Percentiles rank a stretch among this genome's conserved stretches.
Evolutionary conservation across 2,329 filamentous ascomycete species (phyloP).

Genomic region (Boeremia lycopersici): DNA sequence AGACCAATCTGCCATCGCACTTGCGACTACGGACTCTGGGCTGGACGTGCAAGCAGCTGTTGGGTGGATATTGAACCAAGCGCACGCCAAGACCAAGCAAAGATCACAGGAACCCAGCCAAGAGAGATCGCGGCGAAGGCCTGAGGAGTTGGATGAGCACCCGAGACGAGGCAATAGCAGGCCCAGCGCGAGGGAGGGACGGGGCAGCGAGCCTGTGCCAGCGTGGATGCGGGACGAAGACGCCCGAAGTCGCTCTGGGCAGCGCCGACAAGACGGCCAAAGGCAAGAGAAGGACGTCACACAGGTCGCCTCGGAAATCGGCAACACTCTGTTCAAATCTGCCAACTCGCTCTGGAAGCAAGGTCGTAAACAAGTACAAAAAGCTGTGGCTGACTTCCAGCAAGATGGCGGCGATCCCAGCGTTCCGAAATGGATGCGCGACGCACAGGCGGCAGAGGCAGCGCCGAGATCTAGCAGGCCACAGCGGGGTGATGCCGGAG

Average conservation of each 20-base stretch:
- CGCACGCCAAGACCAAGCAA: slow-evolving; percentile 80
- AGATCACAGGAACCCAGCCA: slow-evolving; percentile 58
- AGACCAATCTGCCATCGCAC: slow-evolving; percentile 79
- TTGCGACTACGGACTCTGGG: slow-evolving; percentile 80
- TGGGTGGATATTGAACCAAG: slow-evolving; percentile 87
- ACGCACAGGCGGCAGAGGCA: slow-evolving; percentile 57
- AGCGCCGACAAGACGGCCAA: slow-evolving; percentile 58
- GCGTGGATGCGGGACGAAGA: slow-evolving; percentile 69
- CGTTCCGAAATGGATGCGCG: slow-evolving; percentile 96
- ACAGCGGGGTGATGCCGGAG: slow-evolving; percentile 29
- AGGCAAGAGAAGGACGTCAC: slow-evolving; percentile 73
- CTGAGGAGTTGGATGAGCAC: slow-evolving; percentile 34
- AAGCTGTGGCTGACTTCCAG: slow-evolving; percentile 86
- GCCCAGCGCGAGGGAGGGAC: slow-evolving; percentile 38
- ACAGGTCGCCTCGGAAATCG: slow-evolving; percentile 81
- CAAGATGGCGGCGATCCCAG: slow-evolving; percentile 71
- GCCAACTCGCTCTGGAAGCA: slow-evolving; percentile 96
- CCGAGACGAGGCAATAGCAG: slow-evolving; percentile 32
- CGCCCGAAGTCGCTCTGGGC: slow-evolving; percentile 55
- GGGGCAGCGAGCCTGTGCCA: slow-evolving; percentile 51
- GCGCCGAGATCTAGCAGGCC: slow-evolving; percentile 30
- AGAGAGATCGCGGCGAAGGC: slow-evolving; percentile 31
- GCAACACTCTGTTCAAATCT: slow-evolving; percentile 85
- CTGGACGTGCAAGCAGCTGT: slow-evolving; percentile 85
- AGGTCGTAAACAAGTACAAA: slow-evolving; percentile 88